These are phyloP conservation scores for Hypoxylon sp. DNA, from an alignment of 2,329 filamentous ascomycete genomes.

Conservation along the genomic window DNA sequence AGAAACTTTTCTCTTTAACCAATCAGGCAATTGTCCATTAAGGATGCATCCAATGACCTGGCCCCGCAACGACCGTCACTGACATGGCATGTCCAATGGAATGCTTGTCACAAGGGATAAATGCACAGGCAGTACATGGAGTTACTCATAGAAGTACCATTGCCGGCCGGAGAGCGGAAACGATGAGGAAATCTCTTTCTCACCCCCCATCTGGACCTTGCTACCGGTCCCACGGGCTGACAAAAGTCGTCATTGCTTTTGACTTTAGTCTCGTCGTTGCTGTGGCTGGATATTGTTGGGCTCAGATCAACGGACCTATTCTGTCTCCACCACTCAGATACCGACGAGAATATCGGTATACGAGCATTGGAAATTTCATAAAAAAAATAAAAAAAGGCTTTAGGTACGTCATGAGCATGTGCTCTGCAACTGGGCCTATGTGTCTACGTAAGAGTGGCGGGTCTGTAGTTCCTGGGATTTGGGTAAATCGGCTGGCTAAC, in stretches of 20 bases:
- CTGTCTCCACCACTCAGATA: background rate
- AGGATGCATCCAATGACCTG: slow-evolving; percentile 30
- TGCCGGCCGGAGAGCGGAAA: slow-evolving; percentile 32
- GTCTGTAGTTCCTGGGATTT: slow-evolving; percentile 19
- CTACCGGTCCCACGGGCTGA: slow-evolving; percentile 28
- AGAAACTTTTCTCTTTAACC: slow-evolving; percentile 36
- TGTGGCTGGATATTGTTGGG: slow-evolving; percentile 21
- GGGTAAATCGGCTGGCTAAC: slow-evolving; percentile 10
- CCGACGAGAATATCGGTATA: slow-evolving; percentile 23
- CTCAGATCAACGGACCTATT: background rate
- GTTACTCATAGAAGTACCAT: slow-evolving; percentile 23
- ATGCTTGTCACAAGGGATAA: slow-evolving; percentile 39
- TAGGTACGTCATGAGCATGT: slow-evolving; percentile 22
- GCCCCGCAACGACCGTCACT: slow-evolving; percentile 36
- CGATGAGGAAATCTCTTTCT: slow-evolving; percentile 27
- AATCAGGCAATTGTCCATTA: slow-evolving; percentile 37
- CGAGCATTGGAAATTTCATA: slow-evolving; percentile 18
- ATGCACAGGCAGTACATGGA: slow-evolving; percentile 35
- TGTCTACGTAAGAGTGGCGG: slow-evolving; percentile 36
- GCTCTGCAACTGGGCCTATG: slow-evolving; percentile 23
- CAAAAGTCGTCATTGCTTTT: slow-evolving; percentile 12
- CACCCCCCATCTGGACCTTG: slow-evolving; percentile 22
- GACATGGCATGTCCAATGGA: slow-evolving; percentile 31
- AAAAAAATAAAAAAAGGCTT: slow-evolving; percentile 6
- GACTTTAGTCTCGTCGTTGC: slow-evolving; percentile 5